Evolutionary conservation across 1,139 yeast species (phyloP).

Genomic region (Protomyces lactucae-debilis): DNA sequence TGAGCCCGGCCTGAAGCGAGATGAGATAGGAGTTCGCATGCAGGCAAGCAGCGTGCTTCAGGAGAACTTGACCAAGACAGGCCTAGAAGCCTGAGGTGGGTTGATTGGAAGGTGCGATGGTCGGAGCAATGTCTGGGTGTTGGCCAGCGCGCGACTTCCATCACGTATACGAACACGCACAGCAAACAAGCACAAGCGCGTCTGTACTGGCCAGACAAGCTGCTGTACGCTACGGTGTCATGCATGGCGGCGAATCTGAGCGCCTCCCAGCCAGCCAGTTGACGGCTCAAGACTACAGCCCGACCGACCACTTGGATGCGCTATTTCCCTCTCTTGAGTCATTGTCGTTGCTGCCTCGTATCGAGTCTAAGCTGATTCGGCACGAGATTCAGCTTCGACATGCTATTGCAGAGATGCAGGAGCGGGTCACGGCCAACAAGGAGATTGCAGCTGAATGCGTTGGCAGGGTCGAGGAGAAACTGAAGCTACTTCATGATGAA

Average conservation of each 20-base stretch:
- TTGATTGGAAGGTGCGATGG: no score
- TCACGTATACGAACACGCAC: no score
- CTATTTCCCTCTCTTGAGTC: constrained; percentile 35
- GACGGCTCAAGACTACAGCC: constrained; percentile 40
- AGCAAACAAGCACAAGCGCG: neutral
- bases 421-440: constrained; percentile 10
- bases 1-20: no score
- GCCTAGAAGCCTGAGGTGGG: no score
- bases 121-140: no score
- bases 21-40: no score
- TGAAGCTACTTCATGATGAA: constrained; percentile 42
- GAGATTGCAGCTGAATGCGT: constrained; percentile 29
- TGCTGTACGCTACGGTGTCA: neutral
- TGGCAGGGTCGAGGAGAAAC: constrained; percentile 38
- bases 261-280: neutral
- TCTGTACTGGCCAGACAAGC: neutral
- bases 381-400: constrained; percentile 30
- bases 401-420: constrained; percentile 28
- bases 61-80: no score
- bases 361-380: constrained; percentile 23
- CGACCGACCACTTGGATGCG: constrained; percentile 42
- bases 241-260: neutral
- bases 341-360: constrained; percentile 17
- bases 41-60: no score
- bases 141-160: no score